These are phyloP conservation scores for Colletotrichum melonis DNA, from an alignment of 2,329 filamentous ascomycete species.

Conservation along the genomic window DNA sequence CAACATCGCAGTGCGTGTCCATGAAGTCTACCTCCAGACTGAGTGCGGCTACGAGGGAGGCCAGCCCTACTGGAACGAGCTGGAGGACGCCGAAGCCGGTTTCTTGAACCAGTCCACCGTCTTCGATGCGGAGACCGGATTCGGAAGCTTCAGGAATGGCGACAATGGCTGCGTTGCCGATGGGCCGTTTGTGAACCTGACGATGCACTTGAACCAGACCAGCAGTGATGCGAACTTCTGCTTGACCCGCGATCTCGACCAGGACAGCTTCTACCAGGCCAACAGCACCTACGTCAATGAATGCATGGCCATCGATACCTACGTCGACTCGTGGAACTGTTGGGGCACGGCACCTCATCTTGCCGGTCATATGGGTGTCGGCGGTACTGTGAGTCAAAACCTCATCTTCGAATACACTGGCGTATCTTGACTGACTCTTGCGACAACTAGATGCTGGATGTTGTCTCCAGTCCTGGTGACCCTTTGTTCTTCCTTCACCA, in stretches of 20 bases:
- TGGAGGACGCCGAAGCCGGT: not conserved
- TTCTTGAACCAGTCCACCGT: slow-evolving; percentile 39
- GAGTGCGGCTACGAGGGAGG: not conserved
- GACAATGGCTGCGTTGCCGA: slow-evolving; percentile 38
- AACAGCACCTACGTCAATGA: too few species aligned
- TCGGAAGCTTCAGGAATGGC: slow-evolving; percentile 40
- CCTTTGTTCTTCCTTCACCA: slow-evolving; percentile 16
- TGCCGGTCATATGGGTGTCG: too few species aligned
- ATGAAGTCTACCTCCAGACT: too few species aligned
- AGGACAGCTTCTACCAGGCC: not conserved
- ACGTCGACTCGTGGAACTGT: too few species aligned
- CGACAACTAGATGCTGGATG: not conserved
- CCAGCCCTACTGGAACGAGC: not conserved
- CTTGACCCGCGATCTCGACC: not conserved
- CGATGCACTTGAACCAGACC: not conserved
- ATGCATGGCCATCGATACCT: too few species aligned
- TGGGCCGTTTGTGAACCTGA: slow-evolving; percentile 38
- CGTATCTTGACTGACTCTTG: not conserved
- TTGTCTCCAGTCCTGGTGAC: not conserved
- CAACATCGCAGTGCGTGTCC: too few species aligned
- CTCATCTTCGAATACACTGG: not conserved
- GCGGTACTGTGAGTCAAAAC: not conserved
- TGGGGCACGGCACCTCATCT: too few species aligned
- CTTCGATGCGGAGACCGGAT: slow-evolving; percentile 45
- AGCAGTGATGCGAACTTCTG: not conserved